Base-by-base conservation (phyloP, 1,284 basidiomycete species). In the Peniophora sp. region DNA sequence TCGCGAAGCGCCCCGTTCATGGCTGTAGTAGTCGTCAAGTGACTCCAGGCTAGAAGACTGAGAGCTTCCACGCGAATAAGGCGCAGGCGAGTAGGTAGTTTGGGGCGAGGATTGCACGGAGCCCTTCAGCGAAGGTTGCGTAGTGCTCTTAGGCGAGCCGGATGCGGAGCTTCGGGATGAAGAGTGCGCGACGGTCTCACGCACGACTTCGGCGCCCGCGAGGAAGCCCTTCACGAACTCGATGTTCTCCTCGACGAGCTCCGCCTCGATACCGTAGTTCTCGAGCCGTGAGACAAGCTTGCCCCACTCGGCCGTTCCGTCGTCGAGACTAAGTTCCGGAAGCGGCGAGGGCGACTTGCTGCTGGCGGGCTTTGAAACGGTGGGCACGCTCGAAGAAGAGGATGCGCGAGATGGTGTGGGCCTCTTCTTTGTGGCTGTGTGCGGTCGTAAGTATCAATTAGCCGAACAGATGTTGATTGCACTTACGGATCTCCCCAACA, bases 301-400 rank as follows among this genome's bases (percentile, higher is more conserved):
- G 54, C 78, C 80, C 90, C 90, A 95, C 41, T 79, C 78, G 3
- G 83, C 81, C 60, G 92, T 79, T 47, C 83, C 76, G 24, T 74
- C 69, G 58, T 84, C 81, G 59, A 89, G 79, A 10, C 92, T 92
- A 68, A 96, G 86, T 66, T 81, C 76, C 2, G 78, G 76, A 1
- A 77, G 72, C 1, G 93, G 92, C 1, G 77, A 72, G 8, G 88
- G 88, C 56, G 95, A 91, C 69, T 85, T 74, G 15, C 79, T 76
- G 49, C 73, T 60, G 43, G 78, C 42, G 17, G 52, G 37, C 37
- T 41, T 41, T 15, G 37, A 41, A 15, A 20, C 37, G 15, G n/a
- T 41, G 8, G 37, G 37, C 6, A 32, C 12, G 12, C 27, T 32
- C 5, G 27, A 32, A 42, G 34, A 23, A 32, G 34, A 41, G 22